Base-by-base conservation (phyloP, 306 rosid genomes). In the Quercus berberidifolia region DNA sequence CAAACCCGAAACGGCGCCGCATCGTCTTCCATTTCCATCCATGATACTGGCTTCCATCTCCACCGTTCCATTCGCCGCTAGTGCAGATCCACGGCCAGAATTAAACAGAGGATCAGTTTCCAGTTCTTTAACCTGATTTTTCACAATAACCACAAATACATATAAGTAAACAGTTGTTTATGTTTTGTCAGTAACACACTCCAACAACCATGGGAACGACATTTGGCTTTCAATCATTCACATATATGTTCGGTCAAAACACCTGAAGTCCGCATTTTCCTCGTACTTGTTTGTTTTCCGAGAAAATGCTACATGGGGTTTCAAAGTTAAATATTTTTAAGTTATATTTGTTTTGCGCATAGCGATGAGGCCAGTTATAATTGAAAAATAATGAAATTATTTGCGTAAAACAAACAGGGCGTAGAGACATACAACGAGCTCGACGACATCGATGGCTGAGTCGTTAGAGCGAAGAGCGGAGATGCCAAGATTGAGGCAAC, bases 1-100 rank as follows among this genome's bases (percentile, higher is more conserved):
- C 9, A 96, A 41, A 0, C 99, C 99, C 3, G 98, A 93, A 3
- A 96, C 99, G 46, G 97, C 97, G 14, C 99, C 98, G 80, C 98
- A 95, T 85, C 99, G 72, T 75, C 99, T 83, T 46, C 86, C 88
- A 1, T 88, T 60, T 4, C 99, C 99, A 5, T 96, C 99, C 99
- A 96, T 96, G 51, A 96, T 96, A 76, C 97, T 91, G 7, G 99
- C 96, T 74, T 96, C 99, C 98, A 96, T 93, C 71, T 96, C 99
- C 21, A 88, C 99, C 41, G 88, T 96, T 8, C 99, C 98, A 1
- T 93, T 85, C 8, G 85, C 97, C 4, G 97, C 91, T 19, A 96
- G 77, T 5, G 97, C 96, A 5, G 99, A 93, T 82, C 98, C 99
- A 72, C 98, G 93, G 1, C 99, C 99, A 0, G 99, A 96, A 62